These are phyloP conservation scores for Botrytis deweyae DNA, from an alignment of 2,329 filamentous ascomycete genomes.

Conservation along the genomic window DNA sequence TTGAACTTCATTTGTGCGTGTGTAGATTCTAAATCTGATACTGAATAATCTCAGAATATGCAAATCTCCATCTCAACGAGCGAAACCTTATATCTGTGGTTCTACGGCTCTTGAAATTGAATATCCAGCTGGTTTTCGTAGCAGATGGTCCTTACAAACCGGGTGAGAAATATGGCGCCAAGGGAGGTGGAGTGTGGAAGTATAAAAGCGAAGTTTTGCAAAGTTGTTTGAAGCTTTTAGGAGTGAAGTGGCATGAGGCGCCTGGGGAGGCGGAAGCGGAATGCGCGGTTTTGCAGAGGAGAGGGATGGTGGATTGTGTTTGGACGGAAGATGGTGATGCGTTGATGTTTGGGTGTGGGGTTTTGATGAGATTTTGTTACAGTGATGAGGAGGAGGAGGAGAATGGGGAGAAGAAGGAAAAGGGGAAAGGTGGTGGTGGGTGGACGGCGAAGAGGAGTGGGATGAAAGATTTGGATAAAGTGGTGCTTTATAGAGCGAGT, in stretches of 20 bases:
- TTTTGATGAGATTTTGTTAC: slow-evolving; percentile 40
- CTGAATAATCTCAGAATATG: background rate
- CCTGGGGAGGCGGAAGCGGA: slow-evolving; percentile 94
- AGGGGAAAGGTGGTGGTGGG: slow-evolving; percentile 17
- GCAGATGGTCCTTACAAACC: slow-evolving; percentile 80
- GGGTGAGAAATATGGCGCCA: slow-evolving; percentile 47
- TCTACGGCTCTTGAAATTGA: slow-evolving; percentile 67
- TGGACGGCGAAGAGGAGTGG: slow-evolving; percentile 17
- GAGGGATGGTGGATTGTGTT: slow-evolving; percentile 82
- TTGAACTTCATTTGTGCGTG: background rate
- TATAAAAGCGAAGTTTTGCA: slow-evolving; percentile 43
- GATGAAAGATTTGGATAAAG: slow-evolving; percentile 10
- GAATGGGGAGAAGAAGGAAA: background rate
- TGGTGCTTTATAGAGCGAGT: slow-evolving; percentile 23
- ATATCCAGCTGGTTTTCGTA: slow-evolving; percentile 79
- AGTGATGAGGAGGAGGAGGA: background rate
- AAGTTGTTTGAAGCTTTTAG: slow-evolving; percentile 71
- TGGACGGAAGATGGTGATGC: slow-evolving; percentile 94
- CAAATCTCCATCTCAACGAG: slow-evolving; percentile 9
- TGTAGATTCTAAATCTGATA: background rate
- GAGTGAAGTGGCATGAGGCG: slow-evolving; percentile 77
- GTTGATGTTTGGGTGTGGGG: slow-evolving; percentile 76
- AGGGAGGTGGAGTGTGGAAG: background rate
- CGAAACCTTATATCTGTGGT: slow-evolving; percentile 73
- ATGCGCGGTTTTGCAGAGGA: slow-evolving; percentile 77